phyloP scores from a whole-genome alignment of 352 stramenopile genomes.

The Stramenopiles sp. region DNA sequence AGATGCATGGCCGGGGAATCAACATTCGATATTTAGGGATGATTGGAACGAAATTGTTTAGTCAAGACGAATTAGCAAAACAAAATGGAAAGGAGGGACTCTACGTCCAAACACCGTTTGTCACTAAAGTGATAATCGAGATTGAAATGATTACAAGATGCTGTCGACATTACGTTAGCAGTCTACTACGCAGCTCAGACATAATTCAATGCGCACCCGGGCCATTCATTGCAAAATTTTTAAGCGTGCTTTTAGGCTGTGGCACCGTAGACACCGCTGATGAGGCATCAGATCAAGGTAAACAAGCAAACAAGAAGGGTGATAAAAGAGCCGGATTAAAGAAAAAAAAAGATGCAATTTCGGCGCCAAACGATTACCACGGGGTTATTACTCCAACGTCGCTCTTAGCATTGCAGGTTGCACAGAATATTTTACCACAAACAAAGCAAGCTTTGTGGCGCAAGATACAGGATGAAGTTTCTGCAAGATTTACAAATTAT shows the following conservation, averaged over 20 bases:
- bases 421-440: too few species aligned
- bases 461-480: conserved; percentile 38
- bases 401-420: too few species aligned
- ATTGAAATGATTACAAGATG: conserved; percentile 83
- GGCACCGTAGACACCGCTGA: conserved; percentile 4
- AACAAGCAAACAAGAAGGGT: conserved; percentile 16
- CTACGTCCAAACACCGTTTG: conserved; percentile 31
- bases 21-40: conserved; percentile 88
- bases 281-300: conserved; percentile 5
- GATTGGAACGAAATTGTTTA: conserved; percentile 65
- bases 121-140: conserved; percentile 75
- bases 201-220: conserved; percentile 40
- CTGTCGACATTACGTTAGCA: conserved; percentile 54
- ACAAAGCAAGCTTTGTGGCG: too few species aligned
- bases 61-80: conserved; percentile 12
- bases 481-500: too few species aligned
- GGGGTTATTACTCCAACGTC: conserved; percentile 31
- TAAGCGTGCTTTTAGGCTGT: conserved; percentile 56
- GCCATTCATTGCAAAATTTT: conserved; percentile 43
- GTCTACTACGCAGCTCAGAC: conserved; percentile 41
- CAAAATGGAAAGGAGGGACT: conserved; percentile 31
- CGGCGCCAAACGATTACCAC: conserved; percentile 9
- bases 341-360: conserved; percentile 12
- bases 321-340: conserved; percentile 11
- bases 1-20: conserved; percentile 77